Evolutionary conservation across 768 basidiomycete species (phyloP), one percentile per base, ranked within the genome.

Genomic region (Tylopilus sp.): DNA sequence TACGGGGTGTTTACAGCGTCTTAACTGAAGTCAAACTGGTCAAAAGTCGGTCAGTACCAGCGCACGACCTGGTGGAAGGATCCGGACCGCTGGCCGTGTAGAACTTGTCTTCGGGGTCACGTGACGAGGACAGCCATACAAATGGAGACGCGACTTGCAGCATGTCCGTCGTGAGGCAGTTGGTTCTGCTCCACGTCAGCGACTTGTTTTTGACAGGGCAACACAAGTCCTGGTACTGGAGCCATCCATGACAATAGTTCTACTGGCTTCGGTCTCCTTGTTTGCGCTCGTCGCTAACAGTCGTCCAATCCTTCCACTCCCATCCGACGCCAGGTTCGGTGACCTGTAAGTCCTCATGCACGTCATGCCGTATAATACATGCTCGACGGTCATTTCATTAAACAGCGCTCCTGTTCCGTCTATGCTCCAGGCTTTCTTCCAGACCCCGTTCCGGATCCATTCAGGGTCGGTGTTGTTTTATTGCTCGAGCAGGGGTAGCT

Each of bases 211-310:
- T 50, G 36, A n/a, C 37, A 41, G 49, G 53, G 28, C 25, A 38
- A 21, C 36, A 25, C 38, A 31, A 28, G 48, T 40, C 28, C 8
- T 14, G 40, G 40, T 26, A 31, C 44, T 5, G 29, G 28, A 28
- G 11, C 26, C n/a, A 40, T 48, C 21, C 40, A 78, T 77, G 75
- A 65, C 72, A 22, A 63, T 74, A 22, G 64, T 66, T 51, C 59
- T 76, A 33, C 63, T 78, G 47, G 71, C 67, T 43, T 75, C 68
- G 17, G 61, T 74, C 49, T 69, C 71, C 45, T 65, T 78, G 29
- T 65, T 76, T 52, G 75, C 70, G 69, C 72, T 78, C 67, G 72
- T 74, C 67, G 76, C 76, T 58, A 67, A 71, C 50, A 63, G 75
- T 63, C 75, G 66, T 56, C 76, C 76, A 25, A 59, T 77, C 50